Evolutionary conservation across 768 basidiomycete species (phyloP).

Genomic region (Roridomyces roridus): DNA sequence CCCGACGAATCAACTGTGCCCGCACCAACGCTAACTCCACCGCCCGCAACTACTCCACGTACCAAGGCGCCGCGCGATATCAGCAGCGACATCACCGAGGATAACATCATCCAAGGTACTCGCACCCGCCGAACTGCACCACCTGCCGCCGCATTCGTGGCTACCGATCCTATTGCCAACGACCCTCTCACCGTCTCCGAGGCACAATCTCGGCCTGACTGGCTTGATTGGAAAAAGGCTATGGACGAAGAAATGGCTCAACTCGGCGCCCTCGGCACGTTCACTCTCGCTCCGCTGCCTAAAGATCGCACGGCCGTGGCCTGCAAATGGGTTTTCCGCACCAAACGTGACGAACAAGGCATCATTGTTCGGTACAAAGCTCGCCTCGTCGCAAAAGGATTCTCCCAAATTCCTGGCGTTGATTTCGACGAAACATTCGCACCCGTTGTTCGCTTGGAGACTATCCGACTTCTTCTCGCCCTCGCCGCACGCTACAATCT

Average conservation of each 20-base stretch:
- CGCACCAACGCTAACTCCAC: too few relatives aligned
- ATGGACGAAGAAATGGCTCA: constrained; percentile 31
- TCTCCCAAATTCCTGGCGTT: constrained; percentile 33
- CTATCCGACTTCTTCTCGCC: constrained; percentile 29
- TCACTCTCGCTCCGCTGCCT: constrained; percentile 21
- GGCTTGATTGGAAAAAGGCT: constrained; percentile 13
- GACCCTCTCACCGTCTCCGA: constrained; percentile 20
- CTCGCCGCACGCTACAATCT: constrained; percentile 26
- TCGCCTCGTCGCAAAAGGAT: constrained; percentile 26
- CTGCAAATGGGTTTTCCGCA: constrained; percentile 32
- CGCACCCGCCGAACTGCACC: background rate
- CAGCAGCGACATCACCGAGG: background rate
- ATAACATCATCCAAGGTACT: background rate
- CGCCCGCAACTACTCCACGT: too few relatives aligned
- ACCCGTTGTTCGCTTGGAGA: constrained; percentile 16
- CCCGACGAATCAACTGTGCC: too few relatives aligned
- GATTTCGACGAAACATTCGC: constrained; percentile 19
- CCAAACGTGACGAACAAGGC: constrained; percentile 37
- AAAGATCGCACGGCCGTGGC: constrained; percentile 8
- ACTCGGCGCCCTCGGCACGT: constrained; percentile 22
- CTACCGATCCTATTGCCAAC: background rate
- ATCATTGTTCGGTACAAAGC: constrained; percentile 33
- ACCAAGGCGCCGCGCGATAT: background rate
- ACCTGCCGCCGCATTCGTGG: background rate
- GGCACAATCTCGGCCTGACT: constrained; percentile 29